Evolutionary conservation across 2,329 filamentous ascomycete genomes (phyloP), one percentile per base, ranked within the genome.

Genomic region (Aspergillus sp.): DNA sequence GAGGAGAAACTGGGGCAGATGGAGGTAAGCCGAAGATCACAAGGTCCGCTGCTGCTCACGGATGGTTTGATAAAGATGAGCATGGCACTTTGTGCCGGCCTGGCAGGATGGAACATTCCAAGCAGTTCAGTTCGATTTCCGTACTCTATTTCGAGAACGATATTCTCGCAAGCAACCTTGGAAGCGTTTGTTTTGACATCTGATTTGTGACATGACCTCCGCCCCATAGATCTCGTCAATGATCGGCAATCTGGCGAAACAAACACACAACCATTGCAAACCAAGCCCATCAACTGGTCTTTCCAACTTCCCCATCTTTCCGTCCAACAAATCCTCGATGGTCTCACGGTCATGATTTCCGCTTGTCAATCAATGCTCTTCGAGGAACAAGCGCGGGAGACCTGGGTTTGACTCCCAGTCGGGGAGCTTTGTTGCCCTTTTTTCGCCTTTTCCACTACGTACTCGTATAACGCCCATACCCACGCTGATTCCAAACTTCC

Each of bases 301-400:
- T 30, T 30, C 3, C 9, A 30, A 30, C 26, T 11, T 4, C 9
- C 8, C 9, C 26, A 11, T 30, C 9, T 30, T 11, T 11, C 8
- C 26, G 26, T 44, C 9, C 24, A 63, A 44, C 42, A 42, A 60
- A 22, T 61, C 56, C 59, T 57, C 53, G 53, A 61, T 61, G 61
- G 61, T 61, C 58, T 61, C 57, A 59, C 56, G 59, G 59, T 61
- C 56, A 61, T 61, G 59, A 61, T 61, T 61, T 61, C 59, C 60
- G 60, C 60, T 62, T 62, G 60, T 62, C 60, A 62, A 44, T 49
- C 52, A 62, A 44, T 49, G 49, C 17, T 18, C 13, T 5, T 11
- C n/a, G 12, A 39, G 34, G 22, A 47, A 52, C 47, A 43, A 56
- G 48, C 53, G 47, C 30, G 54, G 47, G 48, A 56, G 38, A 47